Conservation (phyloP, 805 yeast genomes). For the Wickerhamiella lipophila region DNA sequence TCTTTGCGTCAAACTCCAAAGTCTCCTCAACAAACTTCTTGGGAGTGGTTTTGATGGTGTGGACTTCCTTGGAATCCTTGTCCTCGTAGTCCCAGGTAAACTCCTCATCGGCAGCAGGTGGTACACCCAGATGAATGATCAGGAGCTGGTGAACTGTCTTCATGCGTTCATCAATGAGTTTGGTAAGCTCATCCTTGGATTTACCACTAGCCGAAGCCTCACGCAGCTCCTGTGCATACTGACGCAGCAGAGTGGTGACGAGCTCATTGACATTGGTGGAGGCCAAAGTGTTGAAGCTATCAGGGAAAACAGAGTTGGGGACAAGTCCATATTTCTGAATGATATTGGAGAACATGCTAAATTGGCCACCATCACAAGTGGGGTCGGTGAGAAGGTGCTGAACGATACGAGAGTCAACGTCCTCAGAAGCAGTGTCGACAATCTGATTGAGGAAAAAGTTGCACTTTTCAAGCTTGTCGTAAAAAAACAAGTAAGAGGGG, state of each 20-base stretch:
- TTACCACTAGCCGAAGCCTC: conserved; percentile 33
- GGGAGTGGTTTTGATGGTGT: conserved; percentile 46
- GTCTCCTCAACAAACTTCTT: conserved; percentile 45
- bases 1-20: conserved; percentile 39
- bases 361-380: conserved; percentile 76
- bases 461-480: conserved; percentile 76
- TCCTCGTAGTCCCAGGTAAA: conserved; percentile 67
- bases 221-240: conserved; percentile 62
- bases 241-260: conserved; percentile 59
- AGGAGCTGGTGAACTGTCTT: conserved; percentile 52
- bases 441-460: conserved; percentile 70
- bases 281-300: conserved; percentile 43
- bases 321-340: conserved; percentile 71
- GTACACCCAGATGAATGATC: conserved; percentile 60
- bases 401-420: conserved; percentile 56
- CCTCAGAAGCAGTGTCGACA: conserved; percentile 52
- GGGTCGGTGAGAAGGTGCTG: conserved; percentile 56
- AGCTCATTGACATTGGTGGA: conserved; percentile 44
- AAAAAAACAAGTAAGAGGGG: conserved; percentile 68
- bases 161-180: conserved; percentile 33
- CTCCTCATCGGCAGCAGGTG: conserved; percentile 57
- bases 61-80: conserved; percentile 45
- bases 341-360: conserved; percentile 67
- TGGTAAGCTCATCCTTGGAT: conserved; percentile 32
- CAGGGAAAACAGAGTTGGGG: conserved; percentile 64